Base-by-base conservation (phyloP, 2,329 filamentous ascomycete genomes). In the Podosphaera aphanis region DNA sequence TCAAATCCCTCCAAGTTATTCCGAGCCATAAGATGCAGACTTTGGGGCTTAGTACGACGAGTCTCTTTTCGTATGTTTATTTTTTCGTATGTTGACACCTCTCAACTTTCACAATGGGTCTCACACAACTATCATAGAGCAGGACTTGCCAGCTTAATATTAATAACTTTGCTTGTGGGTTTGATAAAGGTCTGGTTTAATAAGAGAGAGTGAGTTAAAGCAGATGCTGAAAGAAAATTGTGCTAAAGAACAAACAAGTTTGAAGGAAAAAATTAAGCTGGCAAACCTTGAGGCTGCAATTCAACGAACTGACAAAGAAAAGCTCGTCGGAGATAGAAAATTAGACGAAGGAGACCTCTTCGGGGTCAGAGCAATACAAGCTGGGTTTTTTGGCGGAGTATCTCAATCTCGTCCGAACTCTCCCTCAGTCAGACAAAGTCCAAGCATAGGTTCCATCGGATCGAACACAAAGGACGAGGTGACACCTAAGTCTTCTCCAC, bases 331-430 rank as follows among this genome's bases (percentile, higher is more conserved):
- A 18, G 49, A 48, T 15, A 51, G 46, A 41, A 31, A 52, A 33
- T 33, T 48, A 18, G 49, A 48, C 10, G 53, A 54, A 43, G 52
- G 53, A 4, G 52, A 57, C 48, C 37, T 55, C 2, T 55, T 55
- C 39, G 52, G 54, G 16, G 52, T 54, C 2, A 46, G 50, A 48
- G 53, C 52, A 2, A 46, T 56, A 13, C 51, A 56, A 44, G 46
- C 49, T 47, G 55, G 55, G 4, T 52, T 50, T 29, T 56, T 50
- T 44, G 53, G 53, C 11, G 54, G 53, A 21, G 51, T 54, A 31
- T 45, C 54, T 3, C 55, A 56, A 44, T 52, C 52, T 15, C 47
- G 52, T 45, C 50, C 53, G 11, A 49, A 42, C 25, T 54, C 55
- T 7, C 53, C 52, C 35, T 35, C 50, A 18, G 10, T 23, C 15